Percentiles rank a stretch among this genome's conserved stretches.
Conservation (phyloP, 306 rosid species). For the Gastrolobium bilobum region DNA sequence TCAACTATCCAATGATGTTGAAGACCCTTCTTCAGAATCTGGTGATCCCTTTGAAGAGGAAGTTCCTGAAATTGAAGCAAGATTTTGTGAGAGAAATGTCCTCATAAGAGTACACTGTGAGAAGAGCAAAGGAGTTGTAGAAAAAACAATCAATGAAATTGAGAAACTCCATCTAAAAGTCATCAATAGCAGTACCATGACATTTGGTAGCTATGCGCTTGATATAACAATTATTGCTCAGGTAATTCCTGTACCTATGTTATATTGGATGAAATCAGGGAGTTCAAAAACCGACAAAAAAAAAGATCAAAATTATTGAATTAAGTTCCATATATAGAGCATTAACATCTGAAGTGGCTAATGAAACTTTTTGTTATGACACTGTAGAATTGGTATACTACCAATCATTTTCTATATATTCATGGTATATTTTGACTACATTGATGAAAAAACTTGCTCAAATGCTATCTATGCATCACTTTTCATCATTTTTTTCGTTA, state of each 20-base stretch:
- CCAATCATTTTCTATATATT: neutral
- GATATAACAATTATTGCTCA: constrained; percentile 84
- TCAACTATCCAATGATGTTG: constrained; percentile 56
- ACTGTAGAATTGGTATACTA: neutral
- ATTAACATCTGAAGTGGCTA: constrained; percentile 8
- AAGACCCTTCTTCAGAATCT: constrained; percentile 48
- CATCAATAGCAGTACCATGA: constrained; percentile 72
- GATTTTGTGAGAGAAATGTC: constrained; percentile 78
- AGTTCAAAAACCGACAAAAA: constrained; percentile 9
- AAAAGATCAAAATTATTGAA: neutral
- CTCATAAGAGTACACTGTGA: constrained; percentile 90
- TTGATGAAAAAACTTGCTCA: neutral
- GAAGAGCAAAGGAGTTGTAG: constrained; percentile 73
- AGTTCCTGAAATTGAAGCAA: constrained; percentile 87
- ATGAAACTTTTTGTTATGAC: neutral
- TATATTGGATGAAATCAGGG: constrained; percentile 18
- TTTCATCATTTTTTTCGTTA: neutral
- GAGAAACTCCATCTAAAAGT: constrained; percentile 75
- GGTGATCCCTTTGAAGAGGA: constrained; percentile 50
- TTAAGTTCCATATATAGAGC: neutral
- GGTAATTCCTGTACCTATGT: constrained; percentile 52
- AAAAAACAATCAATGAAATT: constrained; percentile 65
- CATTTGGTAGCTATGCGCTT: constrained; percentile 78
- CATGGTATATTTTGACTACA: neutral
- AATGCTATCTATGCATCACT: neutral